A percentile compares a stretch with the other conserved stretches of the same genome.
phyloP scores from a whole-genome alignment of 805 yeast genomes.

The Torulaspora indica region DNA sequence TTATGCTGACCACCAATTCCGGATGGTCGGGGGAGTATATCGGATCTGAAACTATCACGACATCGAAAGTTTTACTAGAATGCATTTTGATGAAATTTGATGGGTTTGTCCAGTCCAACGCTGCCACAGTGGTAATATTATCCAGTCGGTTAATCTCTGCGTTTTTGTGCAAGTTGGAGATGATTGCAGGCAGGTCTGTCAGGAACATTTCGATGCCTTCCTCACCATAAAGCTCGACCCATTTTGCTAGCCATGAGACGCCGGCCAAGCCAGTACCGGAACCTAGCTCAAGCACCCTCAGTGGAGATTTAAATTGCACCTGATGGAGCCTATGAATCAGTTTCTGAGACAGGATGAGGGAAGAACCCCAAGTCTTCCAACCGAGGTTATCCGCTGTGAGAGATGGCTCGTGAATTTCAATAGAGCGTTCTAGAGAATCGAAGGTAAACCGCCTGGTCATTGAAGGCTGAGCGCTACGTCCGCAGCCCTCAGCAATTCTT shows the following conservation, averaged over 20 bases:
- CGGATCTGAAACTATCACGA: slow-evolving; percentile 80
- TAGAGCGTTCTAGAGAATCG: slow-evolving; percentile 32
- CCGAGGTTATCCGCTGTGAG: slow-evolving; percentile 85
- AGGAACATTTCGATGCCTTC: slow-evolving; percentile 45
- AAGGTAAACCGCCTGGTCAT: slow-evolving; percentile 56
- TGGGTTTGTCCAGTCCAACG: slow-evolving; percentile 78
- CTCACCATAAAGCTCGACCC: slow-evolving; percentile 37
- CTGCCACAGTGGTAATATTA: slow-evolving; percentile 39
- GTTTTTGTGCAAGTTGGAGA: slow-evolving; percentile 61
- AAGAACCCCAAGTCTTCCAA: slow-evolving; percentile 93
- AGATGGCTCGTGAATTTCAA: slow-evolving; percentile 68
- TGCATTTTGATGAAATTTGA: slow-evolving; percentile 33
- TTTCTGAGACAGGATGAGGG: slow-evolving; percentile 60
- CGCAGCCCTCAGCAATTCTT: slow-evolving; percentile 75
- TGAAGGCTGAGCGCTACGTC: slow-evolving; percentile 77
- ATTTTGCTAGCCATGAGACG: slow-evolving; percentile 47
- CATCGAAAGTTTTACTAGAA: slow-evolving; percentile 41
- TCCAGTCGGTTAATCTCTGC: slow-evolving; percentile 46
- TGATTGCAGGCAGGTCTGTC: slow-evolving; percentile 78
- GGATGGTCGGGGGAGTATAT: slow-evolving; percentile 84
- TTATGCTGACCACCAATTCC: slow-evolving; percentile 57
- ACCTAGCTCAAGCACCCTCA: slow-evolving; percentile 68
- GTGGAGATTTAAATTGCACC: slow-evolving; percentile 6
- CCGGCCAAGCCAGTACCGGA: slow-evolving; percentile 94
- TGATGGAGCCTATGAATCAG: slow-evolving; percentile 35